Evolutionary conservation across 75 land plant genomes (phyloP).

Genomic region (Sequoiadendron giganteum): DNA sequence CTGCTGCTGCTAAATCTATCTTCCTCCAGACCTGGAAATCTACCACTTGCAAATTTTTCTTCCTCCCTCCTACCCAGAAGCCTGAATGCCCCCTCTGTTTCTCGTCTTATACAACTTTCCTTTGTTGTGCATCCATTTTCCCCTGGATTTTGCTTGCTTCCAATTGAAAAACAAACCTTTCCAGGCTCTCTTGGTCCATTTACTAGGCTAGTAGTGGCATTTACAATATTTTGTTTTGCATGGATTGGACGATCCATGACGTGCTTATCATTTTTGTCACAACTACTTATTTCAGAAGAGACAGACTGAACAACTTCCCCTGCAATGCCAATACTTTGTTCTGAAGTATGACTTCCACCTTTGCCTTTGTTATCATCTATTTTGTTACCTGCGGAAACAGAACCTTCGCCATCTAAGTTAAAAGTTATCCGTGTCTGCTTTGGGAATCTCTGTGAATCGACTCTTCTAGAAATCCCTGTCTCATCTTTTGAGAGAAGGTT

Average conservation of each 20-base stretch:
- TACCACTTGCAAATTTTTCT: slow-evolving; percentile 25
- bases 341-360: neutral
- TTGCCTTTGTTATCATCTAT: neutral
- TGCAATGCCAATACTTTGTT: neutral
- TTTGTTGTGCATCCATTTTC: slow-evolving; percentile 16
- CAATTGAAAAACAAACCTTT: slow-evolving; percentile 9
- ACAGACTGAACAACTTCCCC: neutral
- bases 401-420: slow-evolving; percentile 6
- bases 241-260: neutral
- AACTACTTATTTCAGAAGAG: slow-evolving; percentile 5
- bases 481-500: slow-evolving; percentile 8
- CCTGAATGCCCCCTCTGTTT: slow-evolving; percentile 68
- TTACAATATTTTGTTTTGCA: neutral
- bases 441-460: slow-evolving; percentile 14
- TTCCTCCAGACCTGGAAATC: slow-evolving; percentile 47
- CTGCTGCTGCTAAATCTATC: slow-evolving; percentile 34
- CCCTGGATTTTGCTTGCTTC: slow-evolving; percentile 10
- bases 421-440: slow-evolving; percentile 11
- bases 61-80: slow-evolving; percentile 41
- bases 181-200: slow-evolving; percentile 12
- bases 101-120: slow-evolving; percentile 61
- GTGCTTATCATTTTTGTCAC: neutral
- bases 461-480: slow-evolving; percentile 1
- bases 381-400: neutral
- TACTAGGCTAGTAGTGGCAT: neutral